Conservation (phyloP, 352 stramenopile genomes). For the Phytophthora crassamura region DNA sequence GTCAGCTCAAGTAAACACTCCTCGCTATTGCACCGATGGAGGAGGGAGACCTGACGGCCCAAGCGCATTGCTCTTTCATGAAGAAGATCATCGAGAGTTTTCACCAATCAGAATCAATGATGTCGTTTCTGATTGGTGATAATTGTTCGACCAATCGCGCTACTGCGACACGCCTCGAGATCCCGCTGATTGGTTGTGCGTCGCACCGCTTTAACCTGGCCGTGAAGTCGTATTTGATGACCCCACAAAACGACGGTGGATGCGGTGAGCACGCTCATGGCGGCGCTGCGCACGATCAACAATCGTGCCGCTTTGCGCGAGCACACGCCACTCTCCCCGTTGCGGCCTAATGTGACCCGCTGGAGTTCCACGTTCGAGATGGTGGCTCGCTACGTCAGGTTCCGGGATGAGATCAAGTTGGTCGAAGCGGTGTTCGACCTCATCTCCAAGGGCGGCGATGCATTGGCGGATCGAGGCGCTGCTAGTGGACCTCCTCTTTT, state of each 20-base stretch:
- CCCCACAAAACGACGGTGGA: neutral
- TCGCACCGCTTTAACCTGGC: conserved; percentile 7
- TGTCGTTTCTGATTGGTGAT: neutral
- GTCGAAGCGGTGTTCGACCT: conserved; percentile 9
- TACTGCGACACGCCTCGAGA: neutral
- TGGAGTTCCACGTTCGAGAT: conserved; percentile 7
- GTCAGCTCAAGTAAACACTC: neutral
- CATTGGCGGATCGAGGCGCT: conserved; percentile 13
- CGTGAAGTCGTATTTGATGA: conserved; percentile 9
- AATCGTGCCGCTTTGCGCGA: neutral
- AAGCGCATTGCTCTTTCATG: neutral
- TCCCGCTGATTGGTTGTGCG: conserved; percentile 15
- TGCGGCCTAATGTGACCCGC: neutral
- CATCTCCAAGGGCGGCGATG: conserved; percentile 2
- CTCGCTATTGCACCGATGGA: neutral
- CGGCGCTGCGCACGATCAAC: conserved; percentile 1
- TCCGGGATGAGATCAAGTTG: conserved; percentile 11
- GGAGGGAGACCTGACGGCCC: neutral
- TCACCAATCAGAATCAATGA: neutral
- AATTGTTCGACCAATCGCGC: conserved; percentile 3
- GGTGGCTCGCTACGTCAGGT: conserved; percentile 8
- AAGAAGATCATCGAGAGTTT: neutral
- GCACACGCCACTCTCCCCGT: neutral
- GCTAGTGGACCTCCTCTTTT: conserved; percentile 3
- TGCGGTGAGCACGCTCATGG: conserved; percentile 5